Evolutionary conservation across 345 rosid species (phyloP).

Genomic region (Gossypium stocksii): DNA sequence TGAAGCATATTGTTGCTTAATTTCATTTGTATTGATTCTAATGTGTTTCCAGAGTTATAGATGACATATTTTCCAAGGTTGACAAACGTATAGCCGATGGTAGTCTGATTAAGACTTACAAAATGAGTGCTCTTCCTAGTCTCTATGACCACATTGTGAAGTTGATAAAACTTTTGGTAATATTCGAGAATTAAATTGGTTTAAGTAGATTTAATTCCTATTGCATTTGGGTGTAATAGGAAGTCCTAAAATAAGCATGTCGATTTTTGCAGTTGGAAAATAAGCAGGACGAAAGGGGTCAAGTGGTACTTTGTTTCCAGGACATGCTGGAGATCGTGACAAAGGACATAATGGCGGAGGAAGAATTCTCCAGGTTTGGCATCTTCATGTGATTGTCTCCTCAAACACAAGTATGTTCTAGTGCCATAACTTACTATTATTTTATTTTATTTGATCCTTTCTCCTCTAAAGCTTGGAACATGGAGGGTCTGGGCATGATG

Average conservation of each 20-base stretch:
- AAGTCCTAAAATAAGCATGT: slow-evolving; percentile 17
- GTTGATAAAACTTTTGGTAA: slow-evolving; percentile 86
- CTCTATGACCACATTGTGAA: slow-evolving; percentile 80
- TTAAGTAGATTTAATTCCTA: not conserved
- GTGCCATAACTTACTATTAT: slow-evolving; percentile 12
- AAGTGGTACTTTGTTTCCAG: slow-evolving; percentile 89
- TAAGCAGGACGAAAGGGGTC: slow-evolving; percentile 70
- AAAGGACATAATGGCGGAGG: slow-evolving; percentile 86
- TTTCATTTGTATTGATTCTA: not conserved
- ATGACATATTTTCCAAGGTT: slow-evolving; percentile 53
- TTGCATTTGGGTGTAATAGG: not conserved
- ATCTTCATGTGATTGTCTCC: slow-evolving; percentile 16
- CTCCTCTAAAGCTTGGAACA: slow-evolving; percentile 52
- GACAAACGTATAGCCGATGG: slow-evolving; percentile 40
- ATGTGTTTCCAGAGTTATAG: slow-evolving; percentile 62
- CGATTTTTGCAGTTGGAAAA: slow-evolving; percentile 54
- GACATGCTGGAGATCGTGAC: slow-evolving; percentile 97
- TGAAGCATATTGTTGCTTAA: not conserved
- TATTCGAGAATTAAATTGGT: slow-evolving; percentile 11
- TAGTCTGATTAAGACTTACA: slow-evolving; percentile 50
- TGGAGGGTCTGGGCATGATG: slow-evolving; percentile 76
- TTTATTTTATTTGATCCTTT: not conserved
- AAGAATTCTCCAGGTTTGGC: slow-evolving; percentile 56
- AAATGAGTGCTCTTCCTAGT: slow-evolving; percentile 85
- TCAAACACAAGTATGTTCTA: not conserved